phyloP scores from a whole-genome alignment of 768 basidiomycete species.

The Auricularia auricula-judae region DNA sequence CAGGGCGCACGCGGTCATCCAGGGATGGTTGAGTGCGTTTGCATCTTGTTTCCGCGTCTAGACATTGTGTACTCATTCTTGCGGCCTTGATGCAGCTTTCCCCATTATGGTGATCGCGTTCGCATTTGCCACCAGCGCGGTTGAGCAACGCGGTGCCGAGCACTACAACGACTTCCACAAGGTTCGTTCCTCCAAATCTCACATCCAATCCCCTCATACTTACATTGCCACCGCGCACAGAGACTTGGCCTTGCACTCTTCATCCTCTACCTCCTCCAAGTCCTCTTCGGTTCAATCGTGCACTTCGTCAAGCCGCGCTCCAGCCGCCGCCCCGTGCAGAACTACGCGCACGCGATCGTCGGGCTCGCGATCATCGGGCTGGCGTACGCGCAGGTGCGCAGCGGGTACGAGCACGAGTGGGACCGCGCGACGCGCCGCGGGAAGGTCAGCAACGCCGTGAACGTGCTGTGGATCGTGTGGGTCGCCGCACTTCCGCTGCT shows the following conservation, averaged over 20 bases:
- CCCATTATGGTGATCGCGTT: constrained; percentile 32
- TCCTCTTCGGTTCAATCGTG: constrained; percentile 37
- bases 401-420: constrained; percentile 42
- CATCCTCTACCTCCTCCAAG: constrained; percentile 39
- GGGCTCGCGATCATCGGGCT: constrained; percentile 41
- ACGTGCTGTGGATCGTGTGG: constrained; percentile 38
- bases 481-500: constrained; percentile 26
- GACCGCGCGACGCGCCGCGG: constrained; percentile 31
- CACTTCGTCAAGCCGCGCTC: constrained; percentile 35
- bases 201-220: not conserved
- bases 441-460: constrained; percentile 20
- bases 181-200: constrained; percentile 17
- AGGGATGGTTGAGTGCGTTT: constrained; percentile 35
- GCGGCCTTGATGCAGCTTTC: constrained; percentile 23
- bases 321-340: constrained; percentile 34
- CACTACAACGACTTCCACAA: constrained; percentile 40
- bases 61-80: not conserved
- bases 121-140: constrained; percentile 31
- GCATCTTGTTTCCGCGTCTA: too few relatives aligned
- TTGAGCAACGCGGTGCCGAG: constrained; percentile 22
- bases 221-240: constrained; percentile 11
- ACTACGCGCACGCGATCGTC: constrained; percentile 46
- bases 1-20: constrained; percentile 37
- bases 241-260: constrained; percentile 40
- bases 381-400: constrained; percentile 38